Conservation (phyloP, 2,329 filamentous ascomycete genomes). For the Fusarium pseudonygamai region DNA sequence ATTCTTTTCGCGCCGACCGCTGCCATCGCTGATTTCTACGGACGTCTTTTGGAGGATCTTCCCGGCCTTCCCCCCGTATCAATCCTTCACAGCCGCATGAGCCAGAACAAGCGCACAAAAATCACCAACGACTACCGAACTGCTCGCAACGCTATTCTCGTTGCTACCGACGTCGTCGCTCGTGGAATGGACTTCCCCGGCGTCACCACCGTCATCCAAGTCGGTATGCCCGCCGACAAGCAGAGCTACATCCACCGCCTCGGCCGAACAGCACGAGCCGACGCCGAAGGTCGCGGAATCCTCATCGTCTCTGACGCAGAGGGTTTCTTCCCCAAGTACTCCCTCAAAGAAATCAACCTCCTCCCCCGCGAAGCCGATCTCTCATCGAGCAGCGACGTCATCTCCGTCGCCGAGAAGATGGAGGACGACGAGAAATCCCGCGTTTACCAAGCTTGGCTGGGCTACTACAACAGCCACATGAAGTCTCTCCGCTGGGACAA, state of each 20-base stretch:
- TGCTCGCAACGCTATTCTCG: constrained; percentile 62
- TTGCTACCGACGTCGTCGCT: constrained; percentile 76
- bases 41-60: constrained; percentile 53
- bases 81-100: constrained; percentile 61
- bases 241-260: constrained; percentile 75
- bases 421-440: constrained; percentile 56
- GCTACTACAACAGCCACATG: constrained; percentile 62
- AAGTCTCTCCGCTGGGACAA: constrained; percentile 57
- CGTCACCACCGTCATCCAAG: constrained; percentile 73
- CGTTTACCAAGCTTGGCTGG: constrained; percentile 67
- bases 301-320: constrained; percentile 66
- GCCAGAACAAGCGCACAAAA: constrained; percentile 59
- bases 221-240: constrained; percentile 66
- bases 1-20: constrained; percentile 81
- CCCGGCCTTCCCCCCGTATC: constrained; percentile 55
- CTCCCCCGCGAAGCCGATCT: constrained; percentile 57
- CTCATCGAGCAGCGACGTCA: constrained; percentile 51
- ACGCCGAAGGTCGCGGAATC: constrained; percentile 70
- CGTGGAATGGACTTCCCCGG: constrained; percentile 78
- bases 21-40: constrained; percentile 61
- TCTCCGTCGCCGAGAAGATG: constrained; percentile 52
- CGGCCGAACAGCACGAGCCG: constrained; percentile 73
- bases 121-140: constrained; percentile 72
- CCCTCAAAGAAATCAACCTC: constrained; percentile 65
- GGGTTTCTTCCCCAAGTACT: constrained; percentile 58